Evolutionary conservation across 2,329 filamentous ascomycete species (phyloP), one percentile per base, ranked within the genome.

Genomic region (Cladosporium sp.): DNA sequence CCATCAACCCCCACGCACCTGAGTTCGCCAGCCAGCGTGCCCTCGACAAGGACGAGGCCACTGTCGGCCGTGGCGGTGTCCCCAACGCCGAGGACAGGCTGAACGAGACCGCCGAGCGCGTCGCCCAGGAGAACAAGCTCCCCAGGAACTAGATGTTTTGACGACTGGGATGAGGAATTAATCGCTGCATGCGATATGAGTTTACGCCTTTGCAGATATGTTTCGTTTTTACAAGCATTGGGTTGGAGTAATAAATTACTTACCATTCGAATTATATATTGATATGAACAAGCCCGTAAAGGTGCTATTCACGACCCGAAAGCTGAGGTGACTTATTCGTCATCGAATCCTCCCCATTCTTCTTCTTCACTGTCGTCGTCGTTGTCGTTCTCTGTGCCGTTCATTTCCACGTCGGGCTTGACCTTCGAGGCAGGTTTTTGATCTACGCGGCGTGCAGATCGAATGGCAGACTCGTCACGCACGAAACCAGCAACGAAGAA

Each of bases 401-500:
- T 25, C 30, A 23, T 39, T 18, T 39, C 30, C 18, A 39, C 30
- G 7, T 57, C 30, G 10, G 54, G n/a, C 16, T 57, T 57, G 3
- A 21, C 7, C 6, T 66, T 21, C 3, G 36, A 28, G 39, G 2
- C 32, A 48, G 1, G 39, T 49, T 26, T 65, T 62, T 21, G 21
- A 21, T 48, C 53, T 57, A 25, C 23, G 5, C 18, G 21, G 10
- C 30, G 25, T 28, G 32, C 25, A 48, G 18, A 14, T 13, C 57
- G 62, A 21, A 54, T 54, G 28, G 51, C 28, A 32, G 51, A 30
- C 2, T 56, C 70, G 51, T 90, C 86, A 62, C 91, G 83, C 3
- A 92, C 85, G 77, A 99, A 97, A 0, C 85, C 92, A n/a, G 88
- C 92, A 23, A 97, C 91, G 72, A 99, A 99, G 78, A 99, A 98